Evolutionary conservation across 495 filamentous ascomycete species (phyloP).

Genomic region (Lineolata rhizophorae): DNA sequence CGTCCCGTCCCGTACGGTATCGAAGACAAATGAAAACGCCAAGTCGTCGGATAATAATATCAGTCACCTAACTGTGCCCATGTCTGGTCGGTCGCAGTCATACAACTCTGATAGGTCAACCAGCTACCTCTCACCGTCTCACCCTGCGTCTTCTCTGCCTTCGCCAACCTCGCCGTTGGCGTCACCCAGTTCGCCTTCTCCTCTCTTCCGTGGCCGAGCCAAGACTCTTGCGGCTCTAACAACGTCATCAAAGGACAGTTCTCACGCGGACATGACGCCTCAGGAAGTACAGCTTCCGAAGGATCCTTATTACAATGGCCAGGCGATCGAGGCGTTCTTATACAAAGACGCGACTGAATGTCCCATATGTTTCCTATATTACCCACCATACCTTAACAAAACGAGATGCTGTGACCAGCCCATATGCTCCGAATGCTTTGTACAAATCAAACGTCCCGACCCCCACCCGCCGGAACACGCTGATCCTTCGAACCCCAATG

Average conservation of each 20-base stretch:
- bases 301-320: slow-evolving; percentile 79
- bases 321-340: slow-evolving; percentile 71
- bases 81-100: slow-evolving; percentile 51
- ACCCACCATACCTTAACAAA: slow-evolving; percentile 87
- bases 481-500: slow-evolving; percentile 26
- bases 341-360: slow-evolving; percentile 86
- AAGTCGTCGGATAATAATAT: slow-evolving; percentile 26
- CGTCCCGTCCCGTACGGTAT: slow-evolving; percentile 22
- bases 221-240: slow-evolving; percentile 77
- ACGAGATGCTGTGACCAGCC: slow-evolving; percentile 91
- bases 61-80: slow-evolving; percentile 52
- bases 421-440: slow-evolving; percentile 97
- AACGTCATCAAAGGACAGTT: slow-evolving; percentile 39
- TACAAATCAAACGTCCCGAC: slow-evolving; percentile 93
- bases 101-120: slow-evolving; percentile 42
- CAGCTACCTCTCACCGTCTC: slow-evolving; percentile 23
- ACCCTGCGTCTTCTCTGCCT: slow-evolving; percentile 25
- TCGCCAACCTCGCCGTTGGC: slow-evolving; percentile 22
- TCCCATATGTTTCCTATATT: slow-evolving; percentile 90
- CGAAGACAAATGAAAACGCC: slow-evolving; percentile 18
- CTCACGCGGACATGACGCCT: slow-evolving; percentile 45
- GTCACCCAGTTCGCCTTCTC: slow-evolving; percentile 32
- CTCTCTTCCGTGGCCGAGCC: slow-evolving; percentile 41
- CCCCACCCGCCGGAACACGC: slow-evolving; percentile 84
- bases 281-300: slow-evolving; percentile 61